Evolutionary conservation across 164 flowering plant genomes (phyloP).

Genomic region (Berberis vulgaris): DNA sequence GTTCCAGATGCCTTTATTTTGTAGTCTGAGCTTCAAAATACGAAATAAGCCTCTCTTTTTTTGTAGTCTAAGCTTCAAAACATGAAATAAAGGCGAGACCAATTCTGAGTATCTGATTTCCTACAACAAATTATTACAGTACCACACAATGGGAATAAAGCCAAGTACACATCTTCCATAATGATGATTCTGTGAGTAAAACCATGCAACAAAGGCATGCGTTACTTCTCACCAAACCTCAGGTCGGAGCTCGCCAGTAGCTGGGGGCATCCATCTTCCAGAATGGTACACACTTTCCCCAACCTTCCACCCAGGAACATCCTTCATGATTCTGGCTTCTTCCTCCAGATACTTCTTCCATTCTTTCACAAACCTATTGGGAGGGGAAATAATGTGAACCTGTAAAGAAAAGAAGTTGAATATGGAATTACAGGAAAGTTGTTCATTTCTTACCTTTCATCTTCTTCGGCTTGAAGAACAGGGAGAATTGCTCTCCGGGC

Average conservation of each 20-base stretch:
- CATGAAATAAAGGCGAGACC: background rate
- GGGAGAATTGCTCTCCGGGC: conserved; percentile 90
- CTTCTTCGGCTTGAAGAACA: conserved; percentile 94
- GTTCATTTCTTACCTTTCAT: conserved; percentile 55
- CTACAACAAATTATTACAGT: background rate
- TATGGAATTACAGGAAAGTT: background rate
- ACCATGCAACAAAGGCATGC: background rate
- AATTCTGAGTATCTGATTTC: background rate
- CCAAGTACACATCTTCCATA: background rate
- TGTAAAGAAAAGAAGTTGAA: background rate
- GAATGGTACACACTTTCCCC: conserved; percentile 93
- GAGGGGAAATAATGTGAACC: background rate
- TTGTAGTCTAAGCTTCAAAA: background rate
- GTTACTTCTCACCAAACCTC: conserved; percentile 63
- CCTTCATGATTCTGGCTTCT: conserved; percentile 93
- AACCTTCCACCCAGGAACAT: conserved; percentile 98
- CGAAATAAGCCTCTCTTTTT: background rate
- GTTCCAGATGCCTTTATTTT: background rate
- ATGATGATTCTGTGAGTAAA: background rate
- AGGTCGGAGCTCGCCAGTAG: conserved; percentile 91
- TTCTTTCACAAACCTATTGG: conserved; percentile 78
- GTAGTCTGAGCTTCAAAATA: background rate
- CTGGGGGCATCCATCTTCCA: conserved; percentile 97
- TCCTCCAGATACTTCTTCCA: conserved; percentile 89
- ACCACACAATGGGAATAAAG: background rate